A percentile compares a stretch with the other conserved stretches of the same genome.
These are phyloP conservation scores for Naegleria fowleri DNA, from an alignment of 208 protist species.

Conservation along the genomic window DNA sequence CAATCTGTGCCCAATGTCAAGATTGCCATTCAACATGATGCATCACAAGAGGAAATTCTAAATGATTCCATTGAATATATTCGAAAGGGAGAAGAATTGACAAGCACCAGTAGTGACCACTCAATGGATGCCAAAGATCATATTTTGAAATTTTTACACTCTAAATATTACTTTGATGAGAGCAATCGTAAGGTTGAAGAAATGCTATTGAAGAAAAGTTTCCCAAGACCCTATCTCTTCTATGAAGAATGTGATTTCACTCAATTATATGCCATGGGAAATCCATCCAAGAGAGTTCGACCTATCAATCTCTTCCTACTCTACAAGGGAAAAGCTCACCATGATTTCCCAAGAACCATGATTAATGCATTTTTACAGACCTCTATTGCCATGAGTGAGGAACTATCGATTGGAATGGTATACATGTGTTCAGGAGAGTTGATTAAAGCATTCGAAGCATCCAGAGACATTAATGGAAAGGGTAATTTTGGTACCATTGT, in stretches of 20 bases:
- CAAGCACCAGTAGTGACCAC: not conserved
- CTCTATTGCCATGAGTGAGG: not conserved
- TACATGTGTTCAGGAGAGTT: not conserved
- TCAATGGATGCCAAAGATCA: not conserved
- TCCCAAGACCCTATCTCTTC: not conserved
- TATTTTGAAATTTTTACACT: not conserved
- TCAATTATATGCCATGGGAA: not conserved
- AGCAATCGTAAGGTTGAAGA: not conserved
- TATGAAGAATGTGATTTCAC: not conserved
- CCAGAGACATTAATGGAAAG: not conserved
- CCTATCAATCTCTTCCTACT: not conserved
- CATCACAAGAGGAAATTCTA: not conserved
- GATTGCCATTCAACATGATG: not conserved
- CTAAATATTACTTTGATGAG: not conserved
- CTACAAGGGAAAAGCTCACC: not conserved
- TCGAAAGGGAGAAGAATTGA: not conserved
- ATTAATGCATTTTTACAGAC: not conserved
- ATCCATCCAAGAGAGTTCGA: not conserved
- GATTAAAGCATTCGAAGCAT: not conserved
- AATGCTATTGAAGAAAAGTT: not conserved
- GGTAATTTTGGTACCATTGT: not conserved
- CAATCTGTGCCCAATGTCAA: not conserved
- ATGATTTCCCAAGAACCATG: not conserved
- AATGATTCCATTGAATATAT: not conserved
- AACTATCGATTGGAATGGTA: not conserved